Evolutionary conservation across 306 rosid genomes (phyloP).

Genomic region (Trifolium pratense): DNA sequence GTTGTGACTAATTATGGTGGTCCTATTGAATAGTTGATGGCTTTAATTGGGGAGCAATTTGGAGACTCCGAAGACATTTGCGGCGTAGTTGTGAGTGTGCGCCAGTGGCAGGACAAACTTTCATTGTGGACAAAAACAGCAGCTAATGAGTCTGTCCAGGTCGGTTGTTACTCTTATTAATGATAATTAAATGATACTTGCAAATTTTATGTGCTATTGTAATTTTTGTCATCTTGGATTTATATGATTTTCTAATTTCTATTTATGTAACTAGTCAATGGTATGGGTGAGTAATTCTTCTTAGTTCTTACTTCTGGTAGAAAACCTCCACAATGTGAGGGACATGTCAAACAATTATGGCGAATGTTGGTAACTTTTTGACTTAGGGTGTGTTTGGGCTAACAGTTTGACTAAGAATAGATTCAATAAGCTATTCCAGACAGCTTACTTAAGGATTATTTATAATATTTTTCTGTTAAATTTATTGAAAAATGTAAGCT

Average conservation of each 20-base stretch:
- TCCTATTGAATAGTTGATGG: conserved; percentile 71
- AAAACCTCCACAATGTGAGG: neutral
- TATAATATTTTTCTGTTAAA: neutral
- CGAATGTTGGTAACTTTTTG: neutral
- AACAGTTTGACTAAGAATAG: neutral
- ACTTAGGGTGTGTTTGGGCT: neutral
- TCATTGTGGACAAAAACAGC: conserved; percentile 94
- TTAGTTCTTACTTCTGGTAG: neutral
- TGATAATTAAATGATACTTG: neutral
- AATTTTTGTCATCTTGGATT: neutral
- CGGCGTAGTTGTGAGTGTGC: conserved; percentile 94
- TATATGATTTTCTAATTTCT: neutral
- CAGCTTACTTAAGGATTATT: neutral
- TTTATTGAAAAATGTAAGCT: neutral
- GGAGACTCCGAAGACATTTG: conserved; percentile 92
- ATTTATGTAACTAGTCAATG: neutral
- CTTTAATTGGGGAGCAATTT: conserved; percentile 94
- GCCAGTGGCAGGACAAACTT: conserved; percentile 91
- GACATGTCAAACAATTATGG: neutral
- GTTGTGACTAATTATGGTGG: conserved; percentile 20
- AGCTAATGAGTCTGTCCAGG: conserved; percentile 95
- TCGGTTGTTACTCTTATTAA: conserved; percentile 36
- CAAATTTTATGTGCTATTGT: conserved; percentile 20
- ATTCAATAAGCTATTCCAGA: neutral
- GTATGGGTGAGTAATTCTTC: neutral